Evolutionary conservation across 208 protist genomes (phyloP), one percentile per base, ranked within the genome.

Genomic region (Trypanosoma avium): DNA sequence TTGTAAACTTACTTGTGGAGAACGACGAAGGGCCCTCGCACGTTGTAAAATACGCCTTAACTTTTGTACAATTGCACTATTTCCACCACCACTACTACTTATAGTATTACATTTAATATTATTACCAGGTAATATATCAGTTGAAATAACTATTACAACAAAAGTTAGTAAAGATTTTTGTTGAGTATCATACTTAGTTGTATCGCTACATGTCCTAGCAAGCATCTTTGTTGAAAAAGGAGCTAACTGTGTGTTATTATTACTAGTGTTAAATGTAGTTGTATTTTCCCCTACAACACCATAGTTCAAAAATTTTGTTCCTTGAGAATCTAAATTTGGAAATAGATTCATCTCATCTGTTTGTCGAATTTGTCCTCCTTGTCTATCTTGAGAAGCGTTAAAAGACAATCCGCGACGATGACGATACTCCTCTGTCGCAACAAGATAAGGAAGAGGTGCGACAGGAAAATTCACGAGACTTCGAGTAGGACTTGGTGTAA

Each of bases 11-110:
- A n/a, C 4, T 32, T 21, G 49, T 57, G 58, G 58, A 3, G 66
- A 40, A n/a, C 66, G 58, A n/a, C 54, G 29, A 12, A 72, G 40
- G 8, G 66, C 43, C 21, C 33, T 50, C 5, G 58, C 48, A 26
- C 66, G 66, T 21, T 72, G 58, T 22, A 72, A 61, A 33, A 72
- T 22, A 24, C 66, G 56, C 26, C 58, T 36, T 2, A 65, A 30
- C 26, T 47, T 62, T 26, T 61, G 56, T 26, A 58, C 38, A 33
- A 72, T 2, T 22, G 30, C 3, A 29, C 24, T 43, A 26, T 33
- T 46, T 22, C 45, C 35, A 38, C 13, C 43, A 45, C n/a, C 19
- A 42, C 2, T 30, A 43, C 15, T 26, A 57, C 12, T 15, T 57
- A 5, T 32, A 22, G 4, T 59, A 60, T 46, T 40, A 42, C 36